These are phyloP conservation scores for Verticillium nonalfalfae DNA, from an alignment of 2,329 filamentous ascomycete species.

Conservation along the genomic window DNA sequence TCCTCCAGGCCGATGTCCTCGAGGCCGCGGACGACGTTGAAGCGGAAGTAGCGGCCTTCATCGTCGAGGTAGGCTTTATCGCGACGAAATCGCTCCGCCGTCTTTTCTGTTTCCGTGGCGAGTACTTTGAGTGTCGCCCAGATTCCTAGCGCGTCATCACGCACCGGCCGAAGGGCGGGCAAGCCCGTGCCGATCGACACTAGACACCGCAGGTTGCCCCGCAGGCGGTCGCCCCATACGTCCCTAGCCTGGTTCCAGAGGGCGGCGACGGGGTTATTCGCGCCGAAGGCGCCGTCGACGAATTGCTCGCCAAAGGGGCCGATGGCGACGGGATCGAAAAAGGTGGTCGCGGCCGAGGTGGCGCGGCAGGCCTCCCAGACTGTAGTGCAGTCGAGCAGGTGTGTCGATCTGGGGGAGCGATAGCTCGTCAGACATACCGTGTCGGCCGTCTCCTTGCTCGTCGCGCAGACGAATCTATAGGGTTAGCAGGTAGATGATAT, in stretches of 20 bases:
- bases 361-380: constrained; percentile 11
- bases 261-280: neutral
- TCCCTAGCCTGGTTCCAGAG: neutral
- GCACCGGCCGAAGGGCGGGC: neutral
- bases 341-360: constrained; percentile 11
- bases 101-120: constrained; percentile 30
- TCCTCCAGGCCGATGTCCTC: too few species aligned
- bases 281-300: neutral
- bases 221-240: neutral
- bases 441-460: neutral
- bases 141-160: neutral
- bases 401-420: neutral
- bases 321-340: constrained; percentile 5
- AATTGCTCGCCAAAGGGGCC: neutral
- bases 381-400: neutral
- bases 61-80: constrained; percentile 23
- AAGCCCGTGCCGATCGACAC: neutral
- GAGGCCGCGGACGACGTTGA: constrained; percentile 20
- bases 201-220: neutral
- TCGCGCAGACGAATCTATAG: neutral
- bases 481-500: neutral
- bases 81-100: constrained; percentile 26
- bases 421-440: neutral
- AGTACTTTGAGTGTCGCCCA: constrained; percentile 14
- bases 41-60: constrained; percentile 31